Evolutionary conservation across 768 basidiomycete genomes (phyloP).

Genomic region (Kockovaella imperatae): DNA sequence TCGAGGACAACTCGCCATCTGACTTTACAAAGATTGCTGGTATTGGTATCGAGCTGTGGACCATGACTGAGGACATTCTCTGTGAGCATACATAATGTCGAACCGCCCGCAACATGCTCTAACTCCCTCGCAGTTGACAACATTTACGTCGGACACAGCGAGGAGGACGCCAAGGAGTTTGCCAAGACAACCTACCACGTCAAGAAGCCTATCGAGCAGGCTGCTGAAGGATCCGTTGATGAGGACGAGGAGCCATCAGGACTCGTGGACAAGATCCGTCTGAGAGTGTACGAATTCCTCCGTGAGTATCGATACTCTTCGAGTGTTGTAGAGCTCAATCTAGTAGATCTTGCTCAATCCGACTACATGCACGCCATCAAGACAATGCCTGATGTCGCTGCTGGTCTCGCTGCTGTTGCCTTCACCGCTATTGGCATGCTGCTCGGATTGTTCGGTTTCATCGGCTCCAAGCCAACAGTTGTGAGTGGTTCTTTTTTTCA

Average conservation of each 20-base stretch:
- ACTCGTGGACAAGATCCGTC: conserved; percentile 70
- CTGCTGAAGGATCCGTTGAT: conserved; percentile 50
- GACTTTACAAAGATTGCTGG: conserved; percentile 86
- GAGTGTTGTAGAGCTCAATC: background rate
- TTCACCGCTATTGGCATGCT: conserved; percentile 81
- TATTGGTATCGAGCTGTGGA: conserved; percentile 97
- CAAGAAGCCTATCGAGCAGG: conserved; percentile 76
- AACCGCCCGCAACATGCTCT: background rate
- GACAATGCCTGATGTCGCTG: conserved; percentile 79
- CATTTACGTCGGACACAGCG: conserved; percentile 85
- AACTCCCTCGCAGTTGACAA: conserved; percentile 34
- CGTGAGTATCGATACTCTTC: conserved; percentile 23
- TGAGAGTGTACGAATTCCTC: conserved; percentile 70
- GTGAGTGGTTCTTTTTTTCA: conserved; percentile 22
- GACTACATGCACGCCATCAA: conserved; percentile 62
- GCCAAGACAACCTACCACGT: conserved; percentile 82
- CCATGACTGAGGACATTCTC: conserved; percentile 65
- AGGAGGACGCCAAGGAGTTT: conserved; percentile 71
- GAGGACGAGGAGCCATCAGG: conserved; percentile 55
- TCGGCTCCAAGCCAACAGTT: conserved; percentile 51
- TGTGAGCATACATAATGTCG: conserved; percentile 22
- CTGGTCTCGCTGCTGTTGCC: conserved; percentile 61
- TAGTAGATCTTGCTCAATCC: conserved; percentile 24
- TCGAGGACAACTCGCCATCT: conserved; percentile 75
- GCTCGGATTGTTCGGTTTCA: conserved; percentile 66